phyloP scores from a whole-genome alignment of 345 rosid species.

The Gossypium anomalum region DNA sequence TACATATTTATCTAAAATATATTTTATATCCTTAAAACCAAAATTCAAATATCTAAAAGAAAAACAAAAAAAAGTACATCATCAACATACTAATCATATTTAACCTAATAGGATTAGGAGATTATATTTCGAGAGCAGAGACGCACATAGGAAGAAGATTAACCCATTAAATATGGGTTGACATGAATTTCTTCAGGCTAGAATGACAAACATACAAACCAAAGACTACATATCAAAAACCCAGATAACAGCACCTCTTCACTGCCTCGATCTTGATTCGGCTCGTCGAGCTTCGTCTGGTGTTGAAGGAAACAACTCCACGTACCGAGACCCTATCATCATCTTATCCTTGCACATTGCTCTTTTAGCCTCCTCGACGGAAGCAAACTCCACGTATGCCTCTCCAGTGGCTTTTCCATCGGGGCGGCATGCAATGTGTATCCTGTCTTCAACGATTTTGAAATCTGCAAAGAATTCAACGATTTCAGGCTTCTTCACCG shows the following conservation, averaged over 20 bases:
- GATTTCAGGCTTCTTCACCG: slow-evolving; percentile 60
- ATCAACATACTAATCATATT: neutral
- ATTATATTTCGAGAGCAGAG: neutral
- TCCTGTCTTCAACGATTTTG: slow-evolving; percentile 51
- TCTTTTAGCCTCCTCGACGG: slow-evolving; percentile 69
- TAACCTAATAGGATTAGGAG: slow-evolving; percentile 5
- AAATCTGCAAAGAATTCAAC: slow-evolving; percentile 63
- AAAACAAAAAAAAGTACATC: neutral
- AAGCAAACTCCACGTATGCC: slow-evolving; percentile 78
- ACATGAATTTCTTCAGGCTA: neutral
- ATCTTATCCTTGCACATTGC: slow-evolving; percentile 91
- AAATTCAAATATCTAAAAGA: slow-evolving; percentile 3
- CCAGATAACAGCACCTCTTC: slow-evolving; percentile 14
- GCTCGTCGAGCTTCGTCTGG: slow-evolving; percentile 81
- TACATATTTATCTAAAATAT: neutral
- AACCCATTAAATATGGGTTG: neutral
- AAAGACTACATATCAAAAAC: neutral
- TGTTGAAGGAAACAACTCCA: slow-evolving; percentile 81
- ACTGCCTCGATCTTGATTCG: slow-evolving; percentile 89
- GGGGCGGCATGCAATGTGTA: slow-evolving; percentile 79
- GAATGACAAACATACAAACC: neutral
- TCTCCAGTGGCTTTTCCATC: slow-evolving; percentile 97
- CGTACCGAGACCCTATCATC: slow-evolving; percentile 83
- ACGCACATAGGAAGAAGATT: neutral
- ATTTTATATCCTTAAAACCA: slow-evolving; percentile 9